Conservation (phyloP, 2,329 filamentous ascomycete genomes). For the Graphiopsis chlorocephala region DNA sequence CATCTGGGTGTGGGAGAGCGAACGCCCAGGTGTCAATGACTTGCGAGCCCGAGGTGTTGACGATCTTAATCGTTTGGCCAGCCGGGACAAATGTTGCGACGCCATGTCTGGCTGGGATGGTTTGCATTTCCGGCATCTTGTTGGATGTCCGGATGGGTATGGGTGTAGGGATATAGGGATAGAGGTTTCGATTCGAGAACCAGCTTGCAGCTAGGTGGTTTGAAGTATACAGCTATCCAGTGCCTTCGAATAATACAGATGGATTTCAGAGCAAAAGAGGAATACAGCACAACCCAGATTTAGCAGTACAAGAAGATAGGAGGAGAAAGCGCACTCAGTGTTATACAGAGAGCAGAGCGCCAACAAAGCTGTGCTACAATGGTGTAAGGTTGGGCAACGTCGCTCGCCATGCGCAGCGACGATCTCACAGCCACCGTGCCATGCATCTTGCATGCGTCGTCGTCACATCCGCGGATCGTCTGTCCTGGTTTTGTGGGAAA, state of each 20-base stretch:
- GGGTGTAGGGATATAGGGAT: background rate
- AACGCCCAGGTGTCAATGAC: conserved; percentile 52
- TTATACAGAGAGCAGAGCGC: background rate
- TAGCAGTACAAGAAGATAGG: background rate
- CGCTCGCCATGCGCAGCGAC: conserved; percentile 1
- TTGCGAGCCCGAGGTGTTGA: conserved; percentile 51
- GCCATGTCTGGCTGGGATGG: conserved; percentile 49
- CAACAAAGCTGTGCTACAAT: background rate
- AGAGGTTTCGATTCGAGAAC: background rate
- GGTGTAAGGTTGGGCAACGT: background rate
- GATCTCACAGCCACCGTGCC: conserved; percentile 2
- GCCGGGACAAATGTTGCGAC: conserved; percentile 51
- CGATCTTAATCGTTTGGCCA: conserved; percentile 49
- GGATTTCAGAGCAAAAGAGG: background rate
- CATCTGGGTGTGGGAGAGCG: conserved; percentile 44
- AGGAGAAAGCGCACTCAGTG: too few relatives aligned
- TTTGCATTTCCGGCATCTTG: conserved; percentile 32
- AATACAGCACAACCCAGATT: background rate
- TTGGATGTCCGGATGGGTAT: background rate
- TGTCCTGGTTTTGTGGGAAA: conserved; percentile 5
- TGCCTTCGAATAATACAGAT: background rate
- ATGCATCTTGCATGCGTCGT: conserved; percentile 7
- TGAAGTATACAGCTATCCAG: background rate
- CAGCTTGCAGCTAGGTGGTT: background rate
- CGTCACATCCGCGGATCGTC: background rate